A percentile compares a stretch with the other conserved stretches of the same genome.
phyloP scores from a whole-genome alignment of 1,284 basidiomycete species.

The Ustilago crameri region DNA sequence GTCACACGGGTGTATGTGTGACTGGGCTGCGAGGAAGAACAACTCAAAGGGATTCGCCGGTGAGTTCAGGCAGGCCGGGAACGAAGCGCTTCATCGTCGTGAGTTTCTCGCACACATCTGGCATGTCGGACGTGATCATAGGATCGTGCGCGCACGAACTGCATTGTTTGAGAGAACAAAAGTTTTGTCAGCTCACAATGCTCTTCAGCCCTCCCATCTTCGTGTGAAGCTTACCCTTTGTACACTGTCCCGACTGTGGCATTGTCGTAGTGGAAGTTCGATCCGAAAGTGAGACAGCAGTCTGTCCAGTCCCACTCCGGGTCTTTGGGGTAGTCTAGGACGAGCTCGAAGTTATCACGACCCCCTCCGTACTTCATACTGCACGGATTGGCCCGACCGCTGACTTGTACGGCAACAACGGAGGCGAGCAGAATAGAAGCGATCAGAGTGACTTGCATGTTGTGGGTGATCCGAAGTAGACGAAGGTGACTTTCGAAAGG shows the following conservation, averaged over 20 bases:
- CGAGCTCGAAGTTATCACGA: conserved; percentile 1
- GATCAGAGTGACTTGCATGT: conserved; percentile 9
- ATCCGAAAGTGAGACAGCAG: conserved; percentile 14
- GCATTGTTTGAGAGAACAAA: neutral
- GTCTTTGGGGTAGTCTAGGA: conserved; percentile 9
- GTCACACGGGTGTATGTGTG: neutral
- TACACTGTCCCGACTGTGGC: neutral
- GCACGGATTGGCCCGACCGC: conserved; percentile 28
- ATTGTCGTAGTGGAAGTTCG: neutral
- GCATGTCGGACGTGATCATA: conserved; percentile 2
- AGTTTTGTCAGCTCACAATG: neutral
- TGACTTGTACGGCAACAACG: conserved; percentile 3
- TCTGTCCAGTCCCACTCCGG: conserved; percentile 9
- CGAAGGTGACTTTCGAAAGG: neutral
- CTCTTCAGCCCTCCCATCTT: no score
- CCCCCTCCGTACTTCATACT: conserved; percentile 2
- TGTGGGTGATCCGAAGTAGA: conserved; percentile 6
- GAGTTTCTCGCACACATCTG: conserved; percentile 14
- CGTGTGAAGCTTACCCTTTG: neutral
- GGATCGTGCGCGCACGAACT: conserved; percentile 23
- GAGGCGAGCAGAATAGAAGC: conserved; percentile 1
- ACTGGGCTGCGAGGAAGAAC: neutral
- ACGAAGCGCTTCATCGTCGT: no score
- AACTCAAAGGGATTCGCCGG: neutral
- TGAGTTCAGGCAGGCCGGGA: neutral